These are phyloP conservation scores for Auricularia cornea DNA, from an alignment of 768 basidiomycete genomes.

Conservation along the genomic window DNA sequence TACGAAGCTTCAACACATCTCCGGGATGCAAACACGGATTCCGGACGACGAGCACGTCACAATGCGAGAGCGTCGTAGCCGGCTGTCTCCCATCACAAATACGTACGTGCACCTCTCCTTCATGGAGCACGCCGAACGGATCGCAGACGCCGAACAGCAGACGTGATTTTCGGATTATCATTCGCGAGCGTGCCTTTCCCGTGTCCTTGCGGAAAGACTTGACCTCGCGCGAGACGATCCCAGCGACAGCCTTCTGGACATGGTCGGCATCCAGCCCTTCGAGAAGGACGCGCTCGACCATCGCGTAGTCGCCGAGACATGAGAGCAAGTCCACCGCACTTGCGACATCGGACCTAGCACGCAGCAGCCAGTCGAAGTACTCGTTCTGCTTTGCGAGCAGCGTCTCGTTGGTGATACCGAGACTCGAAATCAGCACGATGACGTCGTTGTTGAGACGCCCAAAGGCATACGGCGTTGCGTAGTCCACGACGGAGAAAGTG, in stretches of 20 bases:
- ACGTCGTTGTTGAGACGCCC: constrained; percentile 64
- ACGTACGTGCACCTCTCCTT: constrained; percentile 57
- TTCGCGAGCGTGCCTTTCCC: constrained; percentile 45
- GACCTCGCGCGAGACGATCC: constrained; percentile 42
- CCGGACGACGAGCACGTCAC: constrained; percentile 54
- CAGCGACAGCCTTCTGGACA: constrained; percentile 35
- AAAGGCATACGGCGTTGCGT: constrained; percentile 55
- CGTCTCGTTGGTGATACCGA: constrained; percentile 49
- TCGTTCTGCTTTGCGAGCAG: constrained; percentile 46
- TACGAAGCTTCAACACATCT: constrained; percentile 56
- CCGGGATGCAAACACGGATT: constrained; percentile 70
- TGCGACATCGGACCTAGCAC: constrained; percentile 34
- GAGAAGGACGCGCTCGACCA: constrained; percentile 46
- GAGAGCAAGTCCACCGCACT: constrained; percentile 49
- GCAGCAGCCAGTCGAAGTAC: constrained; percentile 52
- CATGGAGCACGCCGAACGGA: constrained; percentile 51
- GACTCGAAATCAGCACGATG: constrained; percentile 54
- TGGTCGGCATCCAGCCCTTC: constrained; percentile 41
- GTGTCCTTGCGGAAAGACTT: constrained; percentile 33
- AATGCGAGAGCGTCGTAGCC: constrained; percentile 45
- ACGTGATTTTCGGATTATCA: constrained; percentile 55
- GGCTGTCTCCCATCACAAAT: constrained; percentile 46
- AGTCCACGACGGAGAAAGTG: constrained; percentile 60
- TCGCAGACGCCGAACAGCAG: constrained; percentile 62
- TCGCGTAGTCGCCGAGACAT: constrained; percentile 37